A percentile compares a stretch with the other conserved stretches of the same genome.
Conservation (phyloP, 768 basidiomycete species). For the Kwoniella bestiolae region DNA sequence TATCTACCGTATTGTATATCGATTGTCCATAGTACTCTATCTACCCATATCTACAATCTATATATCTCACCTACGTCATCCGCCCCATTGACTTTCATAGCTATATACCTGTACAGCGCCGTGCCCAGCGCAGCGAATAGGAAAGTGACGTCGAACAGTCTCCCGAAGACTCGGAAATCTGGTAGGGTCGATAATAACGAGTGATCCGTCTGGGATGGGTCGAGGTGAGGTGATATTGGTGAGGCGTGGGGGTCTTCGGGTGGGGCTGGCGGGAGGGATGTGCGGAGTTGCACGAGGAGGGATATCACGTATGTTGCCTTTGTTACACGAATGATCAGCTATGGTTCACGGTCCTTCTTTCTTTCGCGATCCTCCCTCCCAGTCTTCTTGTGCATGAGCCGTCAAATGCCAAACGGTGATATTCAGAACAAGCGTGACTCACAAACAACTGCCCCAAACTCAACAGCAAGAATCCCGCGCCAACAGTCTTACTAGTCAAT, state of each 20-base stretch:
- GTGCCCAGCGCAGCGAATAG: constrained; percentile 43
- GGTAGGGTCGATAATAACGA: constrained; percentile 53
- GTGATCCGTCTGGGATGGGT: constrained; percentile 23
- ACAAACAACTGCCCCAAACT: constrained; percentile 55
- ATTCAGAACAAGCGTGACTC: constrained; percentile 13
- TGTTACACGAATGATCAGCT: neutral
- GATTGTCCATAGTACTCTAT: neutral
- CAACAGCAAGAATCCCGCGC: constrained; percentile 53
- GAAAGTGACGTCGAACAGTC: constrained; percentile 54
- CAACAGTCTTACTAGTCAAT: constrained; percentile 54
- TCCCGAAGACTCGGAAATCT: constrained; percentile 54
- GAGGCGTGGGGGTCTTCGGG: neutral
- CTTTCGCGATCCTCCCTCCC: too few species aligned
- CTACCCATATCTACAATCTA: constrained; percentile 13
- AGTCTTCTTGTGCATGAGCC: too few species aligned
- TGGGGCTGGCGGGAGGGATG: constrained; percentile 42
- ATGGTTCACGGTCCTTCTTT: neutral
- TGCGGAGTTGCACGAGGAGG: constrained; percentile 54
- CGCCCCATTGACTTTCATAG: constrained; percentile 46
- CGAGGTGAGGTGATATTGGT: neutral
- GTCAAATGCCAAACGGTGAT: too few species aligned
- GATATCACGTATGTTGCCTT: constrained; percentile 56
- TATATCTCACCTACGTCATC: constrained; percentile 47
- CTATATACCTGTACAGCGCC: constrained; percentile 43
- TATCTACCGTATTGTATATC: neutral